Evolutionary conservation across 768 basidiomycete species (phyloP).

Genomic region (Tricholoma saponaceum): DNA sequence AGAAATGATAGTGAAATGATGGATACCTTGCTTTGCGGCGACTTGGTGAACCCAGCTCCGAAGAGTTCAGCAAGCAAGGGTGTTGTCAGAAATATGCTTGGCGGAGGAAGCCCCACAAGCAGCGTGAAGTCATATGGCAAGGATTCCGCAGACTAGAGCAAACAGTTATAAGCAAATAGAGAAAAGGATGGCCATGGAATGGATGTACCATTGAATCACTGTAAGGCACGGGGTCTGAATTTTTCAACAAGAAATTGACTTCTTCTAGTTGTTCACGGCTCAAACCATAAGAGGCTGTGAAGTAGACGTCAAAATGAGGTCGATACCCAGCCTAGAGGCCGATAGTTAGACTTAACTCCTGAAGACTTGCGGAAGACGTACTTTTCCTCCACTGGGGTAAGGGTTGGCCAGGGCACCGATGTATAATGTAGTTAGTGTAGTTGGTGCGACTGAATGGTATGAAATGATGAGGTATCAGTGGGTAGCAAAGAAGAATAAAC

Average conservation of each 20-base stretch:
- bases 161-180: neutral
- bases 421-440: conserved; percentile 76
- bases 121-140: conserved; percentile 58
- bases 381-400: conserved; percentile 34
- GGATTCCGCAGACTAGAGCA: conserved; percentile 16
- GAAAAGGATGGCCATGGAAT: neutral
- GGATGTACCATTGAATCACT: conserved; percentile 17
- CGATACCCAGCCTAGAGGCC: conserved; percentile 31
- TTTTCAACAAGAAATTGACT: conserved; percentile 63
- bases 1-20: neutral
- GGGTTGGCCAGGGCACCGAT: conserved; percentile 62
- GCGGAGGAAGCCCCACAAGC: conserved; percentile 42
- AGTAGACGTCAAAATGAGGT: conserved; percentile 72
- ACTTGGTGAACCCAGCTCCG: conserved; percentile 81
- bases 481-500: neutral
- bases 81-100: conserved; percentile 50
- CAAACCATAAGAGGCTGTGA: conserved; percentile 74
- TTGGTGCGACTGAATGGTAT: conserved; percentile 58
- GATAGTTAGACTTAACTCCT: neutral
- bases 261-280: conserved; percentile 64
- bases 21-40: conserved; percentile 48
- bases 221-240: conserved; percentile 34
- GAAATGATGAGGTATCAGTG: neutral
- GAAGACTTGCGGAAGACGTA: conserved; percentile 19
- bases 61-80: conserved; percentile 72